A percentile compares a stretch with the other conserved stretches of the same genome.
Evolutionary conservation across 2,329 filamentous ascomycete species (phyloP).

Genomic region (Alternaria burnsii): DNA sequence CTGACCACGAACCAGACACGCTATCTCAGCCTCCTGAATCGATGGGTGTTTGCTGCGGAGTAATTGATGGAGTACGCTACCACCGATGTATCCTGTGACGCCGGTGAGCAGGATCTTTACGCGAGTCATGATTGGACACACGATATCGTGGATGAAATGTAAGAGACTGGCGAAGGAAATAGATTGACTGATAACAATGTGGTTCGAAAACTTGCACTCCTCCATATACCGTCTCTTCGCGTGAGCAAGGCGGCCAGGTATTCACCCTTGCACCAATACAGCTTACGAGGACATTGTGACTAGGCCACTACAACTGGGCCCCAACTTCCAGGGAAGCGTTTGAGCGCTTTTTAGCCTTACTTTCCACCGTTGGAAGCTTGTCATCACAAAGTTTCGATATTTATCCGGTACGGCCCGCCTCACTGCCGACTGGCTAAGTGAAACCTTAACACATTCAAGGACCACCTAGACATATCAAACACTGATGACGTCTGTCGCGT

Average conservation of each 20-base stretch:
- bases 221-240: background rate
- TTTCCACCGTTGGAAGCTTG: conserved; percentile 1
- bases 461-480: background rate
- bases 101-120: conserved; percentile 1
- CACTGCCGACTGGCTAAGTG: background rate
- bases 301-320: background rate
- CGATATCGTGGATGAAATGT: background rate
- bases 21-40: conserved; percentile 1
- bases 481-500: background rate
- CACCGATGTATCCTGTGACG: conserved; percentile 5
- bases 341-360: background rate
- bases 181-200: background rate
- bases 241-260: background rate
- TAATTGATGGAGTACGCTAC: conserved; percentile 2
- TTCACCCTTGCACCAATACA: background rate
- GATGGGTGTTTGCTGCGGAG: conserved; percentile 3
- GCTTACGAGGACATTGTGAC: background rate
- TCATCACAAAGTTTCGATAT: background rate
- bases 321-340: background rate
- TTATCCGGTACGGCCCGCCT: background rate
- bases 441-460: background rate
- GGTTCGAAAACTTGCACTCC: background rate
- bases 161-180: background rate
- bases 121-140: background rate
- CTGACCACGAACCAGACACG: conserved; percentile 4